Evolutionary conservation across 2,329 filamentous ascomycete genomes (phyloP).

Genomic region (Exophiala oligosperma): DNA sequence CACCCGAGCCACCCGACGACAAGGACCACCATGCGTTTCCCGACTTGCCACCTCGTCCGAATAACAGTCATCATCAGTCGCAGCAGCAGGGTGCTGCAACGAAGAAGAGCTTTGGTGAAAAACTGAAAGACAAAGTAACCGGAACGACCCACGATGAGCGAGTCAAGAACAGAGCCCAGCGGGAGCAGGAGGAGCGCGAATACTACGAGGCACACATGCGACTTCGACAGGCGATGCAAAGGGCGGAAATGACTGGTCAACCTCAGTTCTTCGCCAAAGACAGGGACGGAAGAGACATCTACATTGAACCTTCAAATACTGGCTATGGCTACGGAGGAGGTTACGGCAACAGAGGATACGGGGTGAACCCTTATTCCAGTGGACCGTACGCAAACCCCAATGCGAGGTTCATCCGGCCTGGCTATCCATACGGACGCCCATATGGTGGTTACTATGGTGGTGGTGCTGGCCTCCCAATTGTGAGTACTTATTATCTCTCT

Average conservation of each 20-base stretch:
- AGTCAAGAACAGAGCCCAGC: constrained; percentile 44
- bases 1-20: constrained; percentile 17
- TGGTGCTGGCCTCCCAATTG: constrained; percentile 47
- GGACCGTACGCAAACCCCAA: constrained; percentile 45
- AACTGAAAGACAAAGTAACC: constrained; percentile 55
- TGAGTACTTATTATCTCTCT: too few species aligned
- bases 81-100: constrained; percentile 9
- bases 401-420: constrained; percentile 51
- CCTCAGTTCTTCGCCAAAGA: constrained; percentile 59
- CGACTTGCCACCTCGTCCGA: constrained; percentile 20
- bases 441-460: constrained; percentile 47
- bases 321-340: constrained; percentile 21
- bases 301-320: constrained; percentile 54
- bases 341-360: constrained; percentile 28
- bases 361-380: constrained; percentile 48
- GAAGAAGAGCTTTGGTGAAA: constrained; percentile 53
- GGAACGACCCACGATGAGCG: constrained; percentile 50
- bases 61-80: not conserved
- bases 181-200: constrained; percentile 51
- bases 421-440: constrained; percentile 48
- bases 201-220: constrained; percentile 55
- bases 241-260: constrained; percentile 54
- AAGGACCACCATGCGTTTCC: constrained; percentile 32
- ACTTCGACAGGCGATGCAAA: constrained; percentile 52
- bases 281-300: constrained; percentile 55